A percentile compares a stretch with the other conserved stretches of the same genome.
Evolutionary conservation across 371 early-diverging fungal species (phyloP).

Genomic region (Rhizomucor pusillus): DNA sequence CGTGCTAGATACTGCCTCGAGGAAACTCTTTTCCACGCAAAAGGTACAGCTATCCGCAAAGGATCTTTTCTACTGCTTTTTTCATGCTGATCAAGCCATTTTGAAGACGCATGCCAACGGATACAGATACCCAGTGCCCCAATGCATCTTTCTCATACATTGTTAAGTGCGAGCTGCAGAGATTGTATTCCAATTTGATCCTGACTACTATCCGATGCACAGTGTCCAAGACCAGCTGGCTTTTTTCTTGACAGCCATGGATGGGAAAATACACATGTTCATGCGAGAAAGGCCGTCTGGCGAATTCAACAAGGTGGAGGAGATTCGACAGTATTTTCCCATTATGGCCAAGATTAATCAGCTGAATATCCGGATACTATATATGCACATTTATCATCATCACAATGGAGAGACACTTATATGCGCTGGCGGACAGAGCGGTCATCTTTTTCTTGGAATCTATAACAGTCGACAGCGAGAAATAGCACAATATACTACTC

Average conservation of each 20-base stretch:
- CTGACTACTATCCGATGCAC: no score
- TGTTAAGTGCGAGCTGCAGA: conserved; percentile 21
- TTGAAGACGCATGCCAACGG: conserved; percentile 36
- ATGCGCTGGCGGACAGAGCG: conserved; percentile 64
- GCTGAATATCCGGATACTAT: conserved; percentile 45
- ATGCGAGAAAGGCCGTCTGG: conserved; percentile 17
- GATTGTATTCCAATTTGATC: no score
- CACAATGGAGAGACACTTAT: conserved; percentile 40
- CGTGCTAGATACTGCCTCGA: conserved; percentile 32
- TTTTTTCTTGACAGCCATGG: conserved; percentile 40
- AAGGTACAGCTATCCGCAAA: conserved; percentile 8
- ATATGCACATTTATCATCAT: conserved; percentile 50
- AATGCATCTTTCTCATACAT: conserved; percentile 45
- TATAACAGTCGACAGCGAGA: conserved; percentile 33
- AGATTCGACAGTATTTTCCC: conserved; percentile 27
- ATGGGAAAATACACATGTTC: conserved; percentile 46
- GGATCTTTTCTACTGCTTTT: background rate
- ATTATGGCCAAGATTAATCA: conserved; percentile 36
- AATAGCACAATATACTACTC: conserved; percentile 26
- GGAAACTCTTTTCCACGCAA: conserved; percentile 31
- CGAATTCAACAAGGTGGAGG: background rate
- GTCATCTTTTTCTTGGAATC: conserved; percentile 48
- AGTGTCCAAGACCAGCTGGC: conserved; percentile 4
- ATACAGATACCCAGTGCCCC: conserved; percentile 41
- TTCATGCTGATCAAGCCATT: conserved; percentile 1